Percentiles rank a stretch among this genome's conserved stretches.
Conservation (phyloP, 1,284 basidiomycete species). For the Athelia sp. region DNA sequence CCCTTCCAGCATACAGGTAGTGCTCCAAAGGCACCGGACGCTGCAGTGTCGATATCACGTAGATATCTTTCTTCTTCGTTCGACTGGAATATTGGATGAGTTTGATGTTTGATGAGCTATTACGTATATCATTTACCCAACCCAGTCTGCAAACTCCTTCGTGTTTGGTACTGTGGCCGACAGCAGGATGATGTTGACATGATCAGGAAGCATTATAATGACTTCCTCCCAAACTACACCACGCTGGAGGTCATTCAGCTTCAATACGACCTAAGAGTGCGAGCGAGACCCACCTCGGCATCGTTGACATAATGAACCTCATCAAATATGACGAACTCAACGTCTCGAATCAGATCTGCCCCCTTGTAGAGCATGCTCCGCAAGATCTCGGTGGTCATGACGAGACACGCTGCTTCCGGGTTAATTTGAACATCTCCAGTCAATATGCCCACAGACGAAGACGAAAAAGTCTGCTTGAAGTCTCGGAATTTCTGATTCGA, state of each 20-base stretch:
- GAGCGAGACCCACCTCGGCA: slow-evolving; percentile 68
- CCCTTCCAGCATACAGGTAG: slow-evolving; percentile 90
- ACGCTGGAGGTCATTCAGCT: slow-evolving; percentile 47
- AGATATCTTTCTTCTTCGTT: slow-evolving; percentile 99
- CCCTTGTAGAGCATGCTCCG: slow-evolving; percentile 99
- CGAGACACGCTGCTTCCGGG: slow-evolving; percentile 93
- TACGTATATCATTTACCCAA: slow-evolving; percentile 64
- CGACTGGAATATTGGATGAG: slow-evolving; percentile 49
- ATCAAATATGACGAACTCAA: slow-evolving; percentile 99
- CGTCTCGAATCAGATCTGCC: slow-evolving; percentile 96
- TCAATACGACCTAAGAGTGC: slow-evolving; percentile 6
- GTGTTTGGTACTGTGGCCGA: slow-evolving; percentile 99
- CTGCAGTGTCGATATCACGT: slow-evolving; percentile 96
- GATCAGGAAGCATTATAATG: slow-evolving; percentile 98
- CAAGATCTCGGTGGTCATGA: slow-evolving; percentile 99
- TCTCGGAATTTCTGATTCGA: slow-evolving; percentile 99
- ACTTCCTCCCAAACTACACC: slow-evolving; percentile 99
- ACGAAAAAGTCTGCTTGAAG: slow-evolving; percentile 95
- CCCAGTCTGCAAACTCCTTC: slow-evolving; percentile 99
- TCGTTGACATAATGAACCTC: slow-evolving; percentile 99
- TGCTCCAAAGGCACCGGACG: slow-evolving; percentile 97
- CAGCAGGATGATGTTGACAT: slow-evolving; percentile 93
- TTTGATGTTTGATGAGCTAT: slow-evolving; percentile 5
- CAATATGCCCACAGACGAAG: slow-evolving; percentile 90
- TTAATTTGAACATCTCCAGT: slow-evolving; percentile 99